A percentile compares a stretch with the other conserved stretches of the same genome.
Evolutionary conservation across 148 eudicot genomes (phyloP).

Genomic region (Cornus florida): DNA sequence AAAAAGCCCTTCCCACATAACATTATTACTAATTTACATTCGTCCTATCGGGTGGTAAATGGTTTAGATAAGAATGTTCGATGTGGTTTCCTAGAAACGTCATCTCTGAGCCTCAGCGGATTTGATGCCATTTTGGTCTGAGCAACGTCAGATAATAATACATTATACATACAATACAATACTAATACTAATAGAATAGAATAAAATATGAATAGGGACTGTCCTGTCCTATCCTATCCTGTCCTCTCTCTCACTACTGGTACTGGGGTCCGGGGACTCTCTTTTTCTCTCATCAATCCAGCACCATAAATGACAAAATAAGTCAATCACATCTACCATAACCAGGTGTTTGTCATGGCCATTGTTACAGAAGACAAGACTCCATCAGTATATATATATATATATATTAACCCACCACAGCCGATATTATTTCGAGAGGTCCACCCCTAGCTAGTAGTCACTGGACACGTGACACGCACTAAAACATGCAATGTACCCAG

Average conservation of each 20-base stretch:
- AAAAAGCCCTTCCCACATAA: no score
- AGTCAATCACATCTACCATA: neutral
- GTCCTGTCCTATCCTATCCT: no score
- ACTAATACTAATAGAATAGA: no score
- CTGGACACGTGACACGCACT: neutral
- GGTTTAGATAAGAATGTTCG: neutral
- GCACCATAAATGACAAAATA: neutral
- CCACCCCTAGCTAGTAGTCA: neutral
- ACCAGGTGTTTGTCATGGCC: neutral
- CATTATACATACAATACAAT: no score
- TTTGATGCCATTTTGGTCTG: neutral
- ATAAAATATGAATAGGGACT: no score
- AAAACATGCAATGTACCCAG: neutral
- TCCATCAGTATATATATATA: no score
- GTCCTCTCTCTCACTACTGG: no score
- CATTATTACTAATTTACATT: no score
- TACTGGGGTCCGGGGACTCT: no score
- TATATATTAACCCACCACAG: neutral
- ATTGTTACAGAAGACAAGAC: neutral
- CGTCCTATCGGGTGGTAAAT: no score
- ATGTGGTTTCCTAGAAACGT: neutral
- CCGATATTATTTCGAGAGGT: neutral
- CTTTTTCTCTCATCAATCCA: no score
- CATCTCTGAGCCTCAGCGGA: neutral
- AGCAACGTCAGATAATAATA: neutral